These are phyloP conservation scores for Onygena corvina DNA, from an alignment of 2,329 filamentous ascomycete genomes.

Conservation along the genomic window DNA sequence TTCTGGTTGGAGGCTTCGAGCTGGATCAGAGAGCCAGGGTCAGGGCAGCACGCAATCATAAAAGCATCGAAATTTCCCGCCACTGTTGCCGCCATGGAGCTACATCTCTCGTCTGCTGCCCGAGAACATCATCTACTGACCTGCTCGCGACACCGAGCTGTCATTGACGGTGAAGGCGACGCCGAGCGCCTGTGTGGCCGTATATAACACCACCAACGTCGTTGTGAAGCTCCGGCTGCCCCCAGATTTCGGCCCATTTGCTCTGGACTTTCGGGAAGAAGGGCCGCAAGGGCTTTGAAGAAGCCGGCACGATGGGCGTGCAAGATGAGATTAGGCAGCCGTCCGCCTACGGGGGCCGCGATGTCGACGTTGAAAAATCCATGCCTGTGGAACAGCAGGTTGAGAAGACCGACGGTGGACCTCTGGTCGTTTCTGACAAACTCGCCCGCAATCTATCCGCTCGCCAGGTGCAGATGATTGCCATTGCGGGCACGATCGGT, in stretches of 20 bases:
- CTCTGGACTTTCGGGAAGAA: too few species aligned
- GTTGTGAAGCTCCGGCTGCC: too few species aligned
- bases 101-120: not conserved
- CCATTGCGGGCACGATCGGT: slow-evolving; percentile 36
- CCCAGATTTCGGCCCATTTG: too few species aligned
- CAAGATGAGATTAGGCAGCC: not conserved
- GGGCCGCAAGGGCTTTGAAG: too few species aligned
- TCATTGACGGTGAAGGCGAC: too few species aligned
- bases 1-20: not conserved
- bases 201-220: too few species aligned
- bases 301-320: not conserved
- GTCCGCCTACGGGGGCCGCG: slow-evolving; percentile 2
- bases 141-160: too few species aligned
- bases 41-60: slow-evolving; percentile 2
- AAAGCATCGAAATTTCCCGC: slow-evolving; percentile 1
- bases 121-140: not conserved
- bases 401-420: slow-evolving; percentile 3
- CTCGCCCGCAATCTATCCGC: slow-evolving; percentile 46
- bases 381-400: not conserved
- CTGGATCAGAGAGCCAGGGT: not conserved
- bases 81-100: not conserved
- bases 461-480: slow-evolving; percentile 58
- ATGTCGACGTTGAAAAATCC: slow-evolving; percentile 15
- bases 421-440: slow-evolving; percentile 30
- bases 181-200: too few species aligned